A percentile compares a stretch with the other conserved stretches of the same genome.
Evolutionary conservation across 352 stramenopile genomes (phyloP).

Genomic region (Phytophthora chlamydospora): DNA sequence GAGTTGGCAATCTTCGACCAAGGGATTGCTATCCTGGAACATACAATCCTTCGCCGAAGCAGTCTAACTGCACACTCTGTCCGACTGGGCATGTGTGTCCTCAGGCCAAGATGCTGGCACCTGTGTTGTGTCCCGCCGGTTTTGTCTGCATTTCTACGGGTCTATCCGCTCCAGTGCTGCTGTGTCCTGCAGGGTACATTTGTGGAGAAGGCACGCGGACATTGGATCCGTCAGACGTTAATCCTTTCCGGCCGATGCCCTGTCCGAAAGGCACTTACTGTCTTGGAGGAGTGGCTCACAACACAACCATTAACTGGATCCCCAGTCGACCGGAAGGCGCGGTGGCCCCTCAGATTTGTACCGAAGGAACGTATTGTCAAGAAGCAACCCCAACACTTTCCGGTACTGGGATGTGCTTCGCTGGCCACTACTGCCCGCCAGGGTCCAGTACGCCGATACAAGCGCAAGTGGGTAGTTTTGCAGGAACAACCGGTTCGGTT

Average conservation of each 20-base stretch:
- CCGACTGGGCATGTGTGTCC: conserved; percentile 95
- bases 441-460: conserved; percentile 88
- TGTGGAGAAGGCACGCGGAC: conserved; percentile 93
- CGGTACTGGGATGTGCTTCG: conserved; percentile 90
- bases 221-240: conserved; percentile 86
- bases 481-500: conserved; percentile 86
- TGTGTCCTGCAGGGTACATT: conserved; percentile 95
- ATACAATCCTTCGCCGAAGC: conserved; percentile 84
- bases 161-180: conserved; percentile 88
- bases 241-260: conserved; percentile 75
- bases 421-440: conserved; percentile 96
- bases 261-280: conserved; percentile 96
- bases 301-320: conserved; percentile 92
- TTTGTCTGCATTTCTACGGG: conserved; percentile 96
- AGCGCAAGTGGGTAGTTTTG: conserved; percentile 93
- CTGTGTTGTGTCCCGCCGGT: conserved; percentile 90
- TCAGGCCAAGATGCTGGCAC: conserved; percentile 71
- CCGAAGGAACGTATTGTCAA: conserved; percentile 95
- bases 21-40: conserved; percentile 94
- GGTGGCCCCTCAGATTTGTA: conserved; percentile 92
- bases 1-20: conserved; percentile 93
- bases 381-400: conserved; percentile 77
- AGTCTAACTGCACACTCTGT: conserved; percentile 95
- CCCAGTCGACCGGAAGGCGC: conserved; percentile 81
- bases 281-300: conserved; percentile 94